Evolutionary conservation across 1,284 basidiomycete genomes (phyloP), one percentile per base, ranked within the genome.

Genomic region (Boletus mariae): DNA sequence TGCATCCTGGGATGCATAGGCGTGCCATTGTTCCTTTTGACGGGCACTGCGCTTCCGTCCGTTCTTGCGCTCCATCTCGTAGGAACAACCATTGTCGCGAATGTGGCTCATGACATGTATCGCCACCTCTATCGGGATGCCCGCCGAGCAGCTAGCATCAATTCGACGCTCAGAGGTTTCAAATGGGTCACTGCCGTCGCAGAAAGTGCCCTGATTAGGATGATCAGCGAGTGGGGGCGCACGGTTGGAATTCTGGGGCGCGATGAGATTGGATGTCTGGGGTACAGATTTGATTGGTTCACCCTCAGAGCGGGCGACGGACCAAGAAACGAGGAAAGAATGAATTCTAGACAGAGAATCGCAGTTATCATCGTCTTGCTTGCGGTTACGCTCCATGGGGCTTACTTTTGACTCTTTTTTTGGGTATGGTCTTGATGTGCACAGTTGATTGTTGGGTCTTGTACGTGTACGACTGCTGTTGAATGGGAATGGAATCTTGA

Each of bases 221-320:
- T 84, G 62, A 70, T 70, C 38, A 80, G 76, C 46, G 81, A 84
- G 56, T 64, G 70, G 45, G 82, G 80, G 0, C 71, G 80, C 4
- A 48, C 74, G 0, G 65, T 75, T 1, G 81, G 82, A 1, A 59
- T 79, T 9, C 17, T 83, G 13, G 70, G 73, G 45, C 65, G 80
- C 10, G 57, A 71, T 1, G 80, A 83, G 61, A 66, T 69, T 11
- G 8, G n/a, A 1, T 56, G 59, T 3, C 47, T 82, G 15, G 72
- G 75, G 0, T 63, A 54, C 29, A 61, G 82, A 6, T 84, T 84
- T 49, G 81, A 83, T 48, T 83, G 80, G 80, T 83, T 83, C 55
- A 68, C 75, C 1, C 69, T 75, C 12, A 63, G 72, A 31, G 57
- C 51, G 9, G 80, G 77, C 0, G 59, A 70, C 1, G 76, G 69